phyloP scores from a whole-genome alignment of 768 basidiomycete genomes.

The Xerocomus potaroensis region DNA sequence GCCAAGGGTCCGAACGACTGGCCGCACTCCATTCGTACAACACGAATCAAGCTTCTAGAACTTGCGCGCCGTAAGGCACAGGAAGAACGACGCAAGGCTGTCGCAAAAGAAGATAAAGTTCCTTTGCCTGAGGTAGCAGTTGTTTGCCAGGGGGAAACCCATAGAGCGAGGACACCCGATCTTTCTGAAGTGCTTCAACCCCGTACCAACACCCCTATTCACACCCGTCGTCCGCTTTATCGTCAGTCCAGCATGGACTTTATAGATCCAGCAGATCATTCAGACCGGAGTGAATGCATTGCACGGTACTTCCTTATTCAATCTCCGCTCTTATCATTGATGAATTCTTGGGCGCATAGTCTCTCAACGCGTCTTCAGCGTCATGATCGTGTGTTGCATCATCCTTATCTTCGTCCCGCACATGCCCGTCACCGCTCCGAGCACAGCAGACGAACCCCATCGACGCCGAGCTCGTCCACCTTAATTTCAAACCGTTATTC shows the following conservation, averaged over 20 bases:
- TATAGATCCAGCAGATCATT: slow-evolving; percentile 50
- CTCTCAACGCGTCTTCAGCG: slow-evolving; percentile 66
- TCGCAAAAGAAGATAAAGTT: slow-evolving; percentile 45
- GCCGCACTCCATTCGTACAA: slow-evolving; percentile 80
- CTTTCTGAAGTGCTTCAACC: slow-evolving; percentile 39
- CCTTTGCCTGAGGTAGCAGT: slow-evolving; percentile 9
- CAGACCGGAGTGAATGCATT: slow-evolving; percentile 46
- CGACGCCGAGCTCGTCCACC: slow-evolving; percentile 64
- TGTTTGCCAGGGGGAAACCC: slow-evolving; percentile 6
- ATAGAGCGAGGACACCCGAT: slow-evolving; percentile 24
- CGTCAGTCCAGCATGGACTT: slow-evolving; percentile 89
- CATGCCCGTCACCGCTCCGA: slow-evolving; percentile 22
- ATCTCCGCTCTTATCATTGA: slow-evolving; percentile 9
- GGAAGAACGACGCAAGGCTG: slow-evolving; percentile 41
- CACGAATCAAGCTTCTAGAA: slow-evolving; percentile 78
- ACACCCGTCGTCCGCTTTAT: slow-evolving; percentile 56
- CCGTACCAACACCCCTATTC: slow-evolving; percentile 45
- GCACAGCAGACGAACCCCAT: slow-evolving; percentile 32
- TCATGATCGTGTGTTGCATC: slow-evolving; percentile 56
- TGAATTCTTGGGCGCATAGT: slow-evolving; percentile 32
- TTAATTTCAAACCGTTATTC: slow-evolving; percentile 43
- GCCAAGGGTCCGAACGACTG: slow-evolving; percentile 76
- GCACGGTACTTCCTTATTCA: slow-evolving; percentile 50
- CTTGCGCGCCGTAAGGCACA: slow-evolving; percentile 64
- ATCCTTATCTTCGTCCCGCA: slow-evolving; percentile 50